Conservation (phyloP, 495 filamentous ascomycete genomes). For the Lasiosphaeriaceae sp. region DNA sequence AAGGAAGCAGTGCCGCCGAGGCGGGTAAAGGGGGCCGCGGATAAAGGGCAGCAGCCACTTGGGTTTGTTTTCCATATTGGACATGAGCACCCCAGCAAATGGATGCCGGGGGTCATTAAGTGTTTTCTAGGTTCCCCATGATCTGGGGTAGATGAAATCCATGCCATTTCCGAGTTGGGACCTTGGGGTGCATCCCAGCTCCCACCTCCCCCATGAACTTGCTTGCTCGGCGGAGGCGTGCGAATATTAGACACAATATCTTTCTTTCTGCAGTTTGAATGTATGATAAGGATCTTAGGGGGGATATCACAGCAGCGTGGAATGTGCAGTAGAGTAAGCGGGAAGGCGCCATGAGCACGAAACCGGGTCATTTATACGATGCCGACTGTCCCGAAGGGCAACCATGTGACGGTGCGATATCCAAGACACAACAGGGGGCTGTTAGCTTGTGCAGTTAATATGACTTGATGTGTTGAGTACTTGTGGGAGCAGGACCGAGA, state of each 20-base stretch:
- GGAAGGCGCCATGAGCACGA: neutral
- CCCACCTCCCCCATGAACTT: neutral
- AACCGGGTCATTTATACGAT: neutral
- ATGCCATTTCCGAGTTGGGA: neutral
- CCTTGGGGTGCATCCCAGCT: slow-evolving; percentile 17
- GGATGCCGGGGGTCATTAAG: slow-evolving; percentile 2
- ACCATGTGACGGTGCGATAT: too few species aligned
- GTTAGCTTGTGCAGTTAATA: neutral
- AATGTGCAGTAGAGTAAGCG: neutral
- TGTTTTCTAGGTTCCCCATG: slow-evolving; percentile 3
- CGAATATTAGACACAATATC: neutral
- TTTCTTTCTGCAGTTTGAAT: neutral
- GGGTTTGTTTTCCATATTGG: slow-evolving; percentile 5
- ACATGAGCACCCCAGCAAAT: neutral
- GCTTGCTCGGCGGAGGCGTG: slow-evolving; percentile 1
- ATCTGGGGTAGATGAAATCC: slow-evolving; percentile 14
- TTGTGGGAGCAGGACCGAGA: neutral
- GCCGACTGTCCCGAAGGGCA: too few species aligned
- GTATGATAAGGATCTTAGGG: neutral
- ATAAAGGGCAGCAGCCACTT: slow-evolving; percentile 13
- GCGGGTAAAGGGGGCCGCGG: slow-evolving; percentile 13
- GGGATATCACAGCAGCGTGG: neutral
- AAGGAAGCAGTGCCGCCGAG: slow-evolving; percentile 6
- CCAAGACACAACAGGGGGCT: neutral
- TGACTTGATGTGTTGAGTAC: neutral